Evolutionary conservation across 495 filamentous ascomycete genomes (phyloP).

Genomic region (Recurvomyces mirabilis): DNA sequence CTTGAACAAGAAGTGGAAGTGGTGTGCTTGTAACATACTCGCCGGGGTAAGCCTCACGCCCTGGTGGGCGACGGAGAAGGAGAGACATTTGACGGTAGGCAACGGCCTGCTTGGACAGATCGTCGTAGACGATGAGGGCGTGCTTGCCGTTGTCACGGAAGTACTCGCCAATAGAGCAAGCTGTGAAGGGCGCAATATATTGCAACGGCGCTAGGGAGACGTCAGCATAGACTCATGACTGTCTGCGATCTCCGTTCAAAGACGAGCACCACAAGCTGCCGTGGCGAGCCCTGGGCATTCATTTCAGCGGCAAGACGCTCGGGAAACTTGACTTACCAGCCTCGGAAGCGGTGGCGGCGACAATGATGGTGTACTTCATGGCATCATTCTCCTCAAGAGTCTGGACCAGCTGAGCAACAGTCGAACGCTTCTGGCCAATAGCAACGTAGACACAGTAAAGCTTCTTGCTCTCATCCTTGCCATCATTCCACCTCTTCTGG

Average conservation of each 20-base stretch:
- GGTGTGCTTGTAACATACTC: constrained; percentile 42
- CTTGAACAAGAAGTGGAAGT: background rate
- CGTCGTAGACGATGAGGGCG: constrained; percentile 87
- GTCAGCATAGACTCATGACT: too few species aligned
- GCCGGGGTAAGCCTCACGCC: constrained; percentile 99
- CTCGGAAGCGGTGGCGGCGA: constrained; percentile 96
- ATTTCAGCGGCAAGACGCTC: too few species aligned
- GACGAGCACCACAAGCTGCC: too few species aligned
- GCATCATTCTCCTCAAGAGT: constrained; percentile 99
- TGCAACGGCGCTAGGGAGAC: too few species aligned
- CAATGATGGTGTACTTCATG: constrained; percentile 95
- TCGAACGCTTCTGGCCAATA: constrained; percentile 98
- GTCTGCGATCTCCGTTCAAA: too few species aligned
- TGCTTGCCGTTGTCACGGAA: constrained; percentile 92
- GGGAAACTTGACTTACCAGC: too few species aligned
- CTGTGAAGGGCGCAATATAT: constrained; percentile 62
- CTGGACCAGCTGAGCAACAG: constrained; percentile 97
- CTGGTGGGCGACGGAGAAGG: constrained; percentile 94
- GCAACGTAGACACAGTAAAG: constrained; percentile 99
- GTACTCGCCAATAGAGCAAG: constrained; percentile 64
- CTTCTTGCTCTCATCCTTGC: constrained; percentile 85
- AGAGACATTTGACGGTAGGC: constrained; percentile 99
- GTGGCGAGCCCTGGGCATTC: too few species aligned
- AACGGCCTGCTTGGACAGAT: constrained; percentile 90
- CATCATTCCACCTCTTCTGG: constrained; percentile 95